These are phyloP conservation scores for Russula earlei DNA, from an alignment of 768 basidiomycete genomes.

Conservation along the genomic window DNA sequence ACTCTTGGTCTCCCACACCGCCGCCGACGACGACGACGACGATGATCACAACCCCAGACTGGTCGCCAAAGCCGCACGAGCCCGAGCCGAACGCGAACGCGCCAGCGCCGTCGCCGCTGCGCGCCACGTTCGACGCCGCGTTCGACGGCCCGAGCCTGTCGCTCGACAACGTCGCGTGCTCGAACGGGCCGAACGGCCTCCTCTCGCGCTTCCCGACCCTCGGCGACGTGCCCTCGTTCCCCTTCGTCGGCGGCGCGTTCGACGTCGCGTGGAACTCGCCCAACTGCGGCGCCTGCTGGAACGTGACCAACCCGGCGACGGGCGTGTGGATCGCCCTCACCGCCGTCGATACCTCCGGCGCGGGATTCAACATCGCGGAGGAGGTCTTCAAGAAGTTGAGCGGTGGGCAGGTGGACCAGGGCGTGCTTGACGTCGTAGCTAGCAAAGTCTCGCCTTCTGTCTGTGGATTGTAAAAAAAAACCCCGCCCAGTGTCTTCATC, in stretches of 20 bases:
- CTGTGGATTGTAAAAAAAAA: slow-evolving; percentile 20
- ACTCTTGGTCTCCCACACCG: too few species aligned
- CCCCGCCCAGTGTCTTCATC: too few species aligned
- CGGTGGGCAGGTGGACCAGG: slow-evolving; percentile 20
- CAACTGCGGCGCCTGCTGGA: slow-evolving; percentile 54
- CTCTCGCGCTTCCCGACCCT: slow-evolving; percentile 40
- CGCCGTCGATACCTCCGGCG: slow-evolving; percentile 41
- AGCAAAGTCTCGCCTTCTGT: slow-evolving; percentile 22
- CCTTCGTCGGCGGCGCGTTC: slow-evolving; percentile 46
- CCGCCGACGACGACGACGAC: neutral
- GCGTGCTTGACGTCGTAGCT: slow-evolving; percentile 23
- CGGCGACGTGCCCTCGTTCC: slow-evolving; percentile 45
- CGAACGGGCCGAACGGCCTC: slow-evolving; percentile 44
- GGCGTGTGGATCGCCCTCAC: slow-evolving; percentile 37
- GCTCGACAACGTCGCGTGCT: slow-evolving; percentile 39
- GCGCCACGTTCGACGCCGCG: slow-evolving; percentile 33
- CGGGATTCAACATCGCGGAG: slow-evolving; percentile 32
- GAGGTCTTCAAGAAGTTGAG: slow-evolving; percentile 27
- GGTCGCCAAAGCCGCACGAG: too few species aligned
- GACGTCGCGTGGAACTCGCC: slow-evolving; percentile 43
- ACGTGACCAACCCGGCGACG: slow-evolving; percentile 37
- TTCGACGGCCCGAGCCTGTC: slow-evolving; percentile 40
- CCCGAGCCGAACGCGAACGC: too few species aligned
- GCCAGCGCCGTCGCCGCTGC: neutral
- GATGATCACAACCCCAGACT: too few species aligned